These are phyloP conservation scores for Cnidoscolus chayamansa DNA, from an alignment of 441 rosid species.

Conservation along the genomic window DNA sequence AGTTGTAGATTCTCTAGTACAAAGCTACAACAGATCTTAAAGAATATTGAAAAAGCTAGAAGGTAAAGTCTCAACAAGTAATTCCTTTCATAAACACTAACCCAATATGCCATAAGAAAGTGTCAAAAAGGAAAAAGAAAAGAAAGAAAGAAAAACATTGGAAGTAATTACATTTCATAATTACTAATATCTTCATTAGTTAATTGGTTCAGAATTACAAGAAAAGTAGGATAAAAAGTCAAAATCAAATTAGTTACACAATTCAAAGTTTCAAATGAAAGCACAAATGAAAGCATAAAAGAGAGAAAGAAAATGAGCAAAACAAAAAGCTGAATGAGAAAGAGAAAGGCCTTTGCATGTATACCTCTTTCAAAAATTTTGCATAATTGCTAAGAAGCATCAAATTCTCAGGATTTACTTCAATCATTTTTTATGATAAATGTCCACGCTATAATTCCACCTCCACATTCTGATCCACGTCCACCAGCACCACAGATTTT, in stretches of 20 bases:
- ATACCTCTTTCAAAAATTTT: conserved; percentile 40
- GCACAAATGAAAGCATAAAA: too few species aligned
- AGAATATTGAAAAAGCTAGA: too few species aligned
- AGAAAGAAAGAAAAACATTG: not conserved
- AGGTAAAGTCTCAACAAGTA: too few species aligned
- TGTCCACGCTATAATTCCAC: conserved; percentile 12
- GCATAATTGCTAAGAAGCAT: conserved; percentile 73
- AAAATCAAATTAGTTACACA: too few species aligned
- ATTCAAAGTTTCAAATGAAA: too few species aligned
- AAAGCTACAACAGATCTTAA: too few species aligned
- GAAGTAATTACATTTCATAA: not conserved
- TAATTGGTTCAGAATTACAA: not conserved
- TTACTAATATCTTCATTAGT: not conserved
- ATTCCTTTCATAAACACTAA: too few species aligned
- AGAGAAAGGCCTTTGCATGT: not conserved
- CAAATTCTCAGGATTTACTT: conserved; percentile 65
- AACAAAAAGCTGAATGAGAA: not conserved
- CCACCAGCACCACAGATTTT: not conserved
- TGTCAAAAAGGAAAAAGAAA: too few species aligned
- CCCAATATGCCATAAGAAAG: not conserved
- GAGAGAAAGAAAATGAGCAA: not conserved
- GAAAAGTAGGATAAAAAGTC: not conserved
- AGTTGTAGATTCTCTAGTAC: too few species aligned
- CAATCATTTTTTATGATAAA: conserved; percentile 60
- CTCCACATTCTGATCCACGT: conserved; percentile 38